Evolutionary conservation across 2,329 filamentous ascomycete species (phyloP).

Genomic region (Hysterium pulicare): DNA sequence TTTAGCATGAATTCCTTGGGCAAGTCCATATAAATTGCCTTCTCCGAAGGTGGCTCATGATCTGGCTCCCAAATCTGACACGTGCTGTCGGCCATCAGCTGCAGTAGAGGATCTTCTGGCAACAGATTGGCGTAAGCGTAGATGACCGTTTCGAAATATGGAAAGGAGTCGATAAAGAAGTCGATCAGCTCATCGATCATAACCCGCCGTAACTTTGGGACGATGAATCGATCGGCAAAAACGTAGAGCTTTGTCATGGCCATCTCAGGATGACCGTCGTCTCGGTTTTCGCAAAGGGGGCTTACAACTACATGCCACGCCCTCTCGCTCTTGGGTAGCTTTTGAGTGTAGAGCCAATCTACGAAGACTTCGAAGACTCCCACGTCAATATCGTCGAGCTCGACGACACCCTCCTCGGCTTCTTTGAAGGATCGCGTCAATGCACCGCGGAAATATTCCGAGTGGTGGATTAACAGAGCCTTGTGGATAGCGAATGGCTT

Average conservation of each 20-base stretch:
- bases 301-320: not conserved
- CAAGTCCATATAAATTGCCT: not conserved
- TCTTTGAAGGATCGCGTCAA: not conserved
- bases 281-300: too few relatives aligned
- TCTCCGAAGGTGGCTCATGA: not conserved
- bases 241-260: not conserved
- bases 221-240: not conserved
- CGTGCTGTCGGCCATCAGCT: not conserved
- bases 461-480: not conserved
- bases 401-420: conserved; percentile 2
- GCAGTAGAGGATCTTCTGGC: not conserved
- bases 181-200: not conserved
- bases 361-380: not conserved
- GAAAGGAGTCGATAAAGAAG: not conserved
- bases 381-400: not conserved
- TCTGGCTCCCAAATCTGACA: not conserved
- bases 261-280: too few relatives aligned
- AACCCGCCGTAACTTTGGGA: not conserved
- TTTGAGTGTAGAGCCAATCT: not conserved
- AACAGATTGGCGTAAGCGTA: not conserved
- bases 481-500: conserved; percentile 5
- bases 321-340: not conserved
- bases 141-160: not conserved
- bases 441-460: conserved; percentile 5
- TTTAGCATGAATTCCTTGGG: not conserved